A percentile compares a stretch with the other conserved stretches of the same genome.
phyloP scores from a whole-genome alignment of 345 rosid species.

The Garcia nutans region DNA sequence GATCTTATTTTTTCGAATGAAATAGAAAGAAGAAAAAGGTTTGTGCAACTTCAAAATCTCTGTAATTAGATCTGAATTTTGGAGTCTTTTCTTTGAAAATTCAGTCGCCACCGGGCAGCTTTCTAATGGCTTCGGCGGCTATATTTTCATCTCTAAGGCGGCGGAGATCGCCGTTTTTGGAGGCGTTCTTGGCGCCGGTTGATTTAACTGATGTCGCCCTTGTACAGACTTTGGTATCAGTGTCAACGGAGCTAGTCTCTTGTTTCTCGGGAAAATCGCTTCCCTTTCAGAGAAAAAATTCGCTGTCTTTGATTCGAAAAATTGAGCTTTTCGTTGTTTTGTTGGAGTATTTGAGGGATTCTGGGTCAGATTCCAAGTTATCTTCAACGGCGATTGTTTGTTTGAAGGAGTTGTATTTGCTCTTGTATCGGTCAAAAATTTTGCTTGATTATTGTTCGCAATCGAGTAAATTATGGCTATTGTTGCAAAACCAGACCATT shows the following conservation, averaged over 20 bases:
- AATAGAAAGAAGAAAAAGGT: not conserved
- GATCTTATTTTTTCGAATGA: not conserved
- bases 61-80: not conserved
- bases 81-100: not conserved
- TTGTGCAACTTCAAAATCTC: conserved; percentile 13
- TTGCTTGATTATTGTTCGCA: conserved; percentile 73
- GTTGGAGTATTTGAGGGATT: conserved; percentile 60
- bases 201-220: conserved; percentile 71
- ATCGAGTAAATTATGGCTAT: conserved; percentile 86
- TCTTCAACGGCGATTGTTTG: conserved; percentile 60
- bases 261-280: conserved; percentile 41
- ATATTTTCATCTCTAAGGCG: conserved; percentile 79
- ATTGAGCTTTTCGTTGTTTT: conserved; percentile 62
- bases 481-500: conserved; percentile 77
- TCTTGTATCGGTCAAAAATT: conserved; percentile 82
- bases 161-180: conserved; percentile 72
- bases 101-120: not conserved
- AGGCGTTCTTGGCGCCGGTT: conserved; percentile 81
- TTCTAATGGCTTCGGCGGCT: conserved; percentile 71
- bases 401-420: conserved; percentile 80
- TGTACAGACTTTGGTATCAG: conserved; percentile 56
- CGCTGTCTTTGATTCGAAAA: conserved; percentile 69
- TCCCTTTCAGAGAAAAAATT: conserved; percentile 69
- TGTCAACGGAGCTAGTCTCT: conserved; percentile 60
- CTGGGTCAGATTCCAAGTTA: conserved; percentile 36